Conservation (phyloP, 768 basidiomycete genomes). For the Hemileccinum impolitum region DNA sequence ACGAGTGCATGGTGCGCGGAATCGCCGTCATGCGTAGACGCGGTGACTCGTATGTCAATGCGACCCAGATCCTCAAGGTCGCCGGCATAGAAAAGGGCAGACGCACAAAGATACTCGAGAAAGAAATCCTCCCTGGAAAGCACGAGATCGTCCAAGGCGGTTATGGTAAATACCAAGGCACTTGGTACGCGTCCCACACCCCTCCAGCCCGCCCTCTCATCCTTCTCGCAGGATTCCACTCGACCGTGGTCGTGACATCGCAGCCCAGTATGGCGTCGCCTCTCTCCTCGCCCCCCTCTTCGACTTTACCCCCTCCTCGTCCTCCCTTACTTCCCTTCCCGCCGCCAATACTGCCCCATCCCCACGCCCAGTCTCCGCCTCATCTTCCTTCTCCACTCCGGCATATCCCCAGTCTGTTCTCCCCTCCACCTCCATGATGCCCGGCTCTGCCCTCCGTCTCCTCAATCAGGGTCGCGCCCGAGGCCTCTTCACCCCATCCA, state of each 20-base stretch:
- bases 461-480: conserved; percentile 84
- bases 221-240: conserved; percentile 79
- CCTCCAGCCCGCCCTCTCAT: conserved; percentile 10
- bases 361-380: conserved; percentile 63
- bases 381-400: conserved; percentile 61
- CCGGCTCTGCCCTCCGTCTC: conserved; percentile 79
- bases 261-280: conserved; percentile 87
- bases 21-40: conserved; percentile 98
- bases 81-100: conserved; percentile 97
- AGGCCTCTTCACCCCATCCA: conserved; percentile 82
- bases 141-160: conserved; percentile 99
- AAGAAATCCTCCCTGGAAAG: conserved; percentile 91
- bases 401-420: conserved; percentile 54
- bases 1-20: conserved; percentile 97
- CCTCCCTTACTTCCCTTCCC: conserved; percentile 67
- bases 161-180: conserved; percentile 99
- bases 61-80: conserved; percentile 98
- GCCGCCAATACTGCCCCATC: conserved; percentile 44
- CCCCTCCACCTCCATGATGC: conserved; percentile 83
- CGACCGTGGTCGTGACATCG: conserved; percentile 90
- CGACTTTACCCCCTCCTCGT: conserved; percentile 82
- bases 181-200: conserved; percentile 63
- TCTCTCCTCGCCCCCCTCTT: conserved; percentile 86
- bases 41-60: conserved; percentile 94
- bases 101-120: conserved; percentile 94